A percentile compares a stretch with the other conserved stretches of the same genome.
Conservation (phyloP, 1,284 basidiomycete species). For the Bondarzewia mesenterica region DNA sequence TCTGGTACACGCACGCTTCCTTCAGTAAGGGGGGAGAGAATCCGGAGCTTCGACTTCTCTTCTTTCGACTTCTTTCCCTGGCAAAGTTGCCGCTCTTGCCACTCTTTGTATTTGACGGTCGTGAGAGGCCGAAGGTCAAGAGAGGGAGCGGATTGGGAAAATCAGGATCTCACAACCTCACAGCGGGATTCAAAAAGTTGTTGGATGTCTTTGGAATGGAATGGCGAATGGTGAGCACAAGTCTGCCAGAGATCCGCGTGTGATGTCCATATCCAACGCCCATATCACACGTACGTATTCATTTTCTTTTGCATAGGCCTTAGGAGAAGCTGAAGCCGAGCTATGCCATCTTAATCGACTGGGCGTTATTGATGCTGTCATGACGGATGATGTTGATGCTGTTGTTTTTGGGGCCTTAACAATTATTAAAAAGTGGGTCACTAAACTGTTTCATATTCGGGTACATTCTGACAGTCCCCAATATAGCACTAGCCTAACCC, state of each 20-base stretch:
- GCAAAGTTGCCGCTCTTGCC: slow-evolving; percentile 46
- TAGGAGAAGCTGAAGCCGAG: slow-evolving; percentile 65
- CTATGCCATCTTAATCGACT: slow-evolving; percentile 45
- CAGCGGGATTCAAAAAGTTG: slow-evolving; percentile 31
- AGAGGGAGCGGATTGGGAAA: slow-evolving; percentile 40
- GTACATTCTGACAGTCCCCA: background rate
- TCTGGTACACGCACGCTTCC: slow-evolving; percentile 35
- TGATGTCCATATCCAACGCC: background rate
- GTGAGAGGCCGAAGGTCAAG: slow-evolving; percentile 51
- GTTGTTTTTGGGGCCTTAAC: slow-evolving; percentile 28
- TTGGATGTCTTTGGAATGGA: slow-evolving; percentile 55
- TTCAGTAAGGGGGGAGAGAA: slow-evolving; percentile 31
- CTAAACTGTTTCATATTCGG: background rate
- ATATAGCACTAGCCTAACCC: slow-evolving; percentile 34
- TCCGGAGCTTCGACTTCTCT: slow-evolving; percentile 30
- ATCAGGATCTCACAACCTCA: slow-evolving; percentile 34
- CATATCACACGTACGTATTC: too few species aligned
- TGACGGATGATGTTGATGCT: slow-evolving; percentile 58
- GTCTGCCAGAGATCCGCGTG: background rate
- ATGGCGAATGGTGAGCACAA: slow-evolving; percentile 40
- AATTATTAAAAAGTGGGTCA: slow-evolving; percentile 26
- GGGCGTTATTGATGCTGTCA: slow-evolving; percentile 50
- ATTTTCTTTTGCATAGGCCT: slow-evolving; percentile 30
- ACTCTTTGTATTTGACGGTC: slow-evolving; percentile 70
- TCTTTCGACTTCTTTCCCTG: slow-evolving; percentile 36